A percentile compares a stretch with the other conserved stretches of the same genome.
phyloP scores from a whole-genome alignment of 139 green algal species.

The Chlorella sp. region DNA sequence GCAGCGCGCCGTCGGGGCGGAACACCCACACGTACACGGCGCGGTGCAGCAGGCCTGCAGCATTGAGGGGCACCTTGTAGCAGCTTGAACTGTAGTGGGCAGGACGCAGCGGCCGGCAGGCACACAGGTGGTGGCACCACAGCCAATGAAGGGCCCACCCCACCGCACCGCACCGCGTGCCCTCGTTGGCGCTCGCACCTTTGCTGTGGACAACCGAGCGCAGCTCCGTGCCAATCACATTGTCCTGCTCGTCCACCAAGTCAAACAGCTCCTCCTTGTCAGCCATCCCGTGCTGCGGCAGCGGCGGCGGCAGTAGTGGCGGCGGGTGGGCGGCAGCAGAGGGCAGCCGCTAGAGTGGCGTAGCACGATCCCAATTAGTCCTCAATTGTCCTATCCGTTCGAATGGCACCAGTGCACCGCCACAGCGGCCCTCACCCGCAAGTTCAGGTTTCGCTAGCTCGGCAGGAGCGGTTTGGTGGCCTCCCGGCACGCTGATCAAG shows the following conservation, averaged over 20 bases:
- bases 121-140: too few species aligned
- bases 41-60: constrained; percentile 60
- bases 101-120: too few species aligned
- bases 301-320: not conserved
- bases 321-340: not conserved
- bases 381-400: too few species aligned
- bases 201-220: constrained; percentile 38
- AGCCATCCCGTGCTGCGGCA: not conserved
- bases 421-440: not conserved
- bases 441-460: not conserved
- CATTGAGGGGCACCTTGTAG: not conserved
- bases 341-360: too few species aligned
- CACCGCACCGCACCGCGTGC: too few species aligned
- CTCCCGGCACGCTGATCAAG: not conserved
- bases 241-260: constrained; percentile 51
- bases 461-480: not conserved
- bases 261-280: constrained; percentile 62
- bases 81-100: too few species aligned
- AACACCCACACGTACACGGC: constrained; percentile 76
- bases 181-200: too few species aligned
- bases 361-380: too few species aligned
- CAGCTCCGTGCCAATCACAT: constrained; percentile 34
- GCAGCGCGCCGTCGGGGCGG: constrained; percentile 51
- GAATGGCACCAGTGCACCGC: too few species aligned
- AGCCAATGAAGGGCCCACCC: too few species aligned